phyloP scores from a whole-genome alignment of 345 rosid genomes.

The Turritis glabra region DNA sequence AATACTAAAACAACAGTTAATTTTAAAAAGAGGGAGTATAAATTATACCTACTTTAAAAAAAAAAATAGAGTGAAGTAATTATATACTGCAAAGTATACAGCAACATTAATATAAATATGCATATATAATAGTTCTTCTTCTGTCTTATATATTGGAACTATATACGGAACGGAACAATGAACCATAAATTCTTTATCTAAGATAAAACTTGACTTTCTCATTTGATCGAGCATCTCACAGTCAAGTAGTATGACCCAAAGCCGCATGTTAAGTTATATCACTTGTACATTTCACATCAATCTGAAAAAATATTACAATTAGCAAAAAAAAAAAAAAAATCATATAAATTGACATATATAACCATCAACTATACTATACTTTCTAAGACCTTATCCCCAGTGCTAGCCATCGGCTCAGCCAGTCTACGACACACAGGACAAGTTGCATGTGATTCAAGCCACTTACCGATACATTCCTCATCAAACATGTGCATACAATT shows the following conservation, averaged over 20 bases:
- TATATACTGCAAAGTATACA: no score
- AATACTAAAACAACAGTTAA: no score
- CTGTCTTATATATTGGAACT: no score
- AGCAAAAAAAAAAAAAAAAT: constrained; percentile 6
- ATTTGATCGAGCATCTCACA: neutral
- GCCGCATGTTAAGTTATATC: neutral
- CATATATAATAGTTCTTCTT: no score
- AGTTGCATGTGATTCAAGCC: constrained; percentile 38
- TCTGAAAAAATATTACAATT: constrained; percentile 8
- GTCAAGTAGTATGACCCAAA: neutral
- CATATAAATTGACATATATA: neutral
- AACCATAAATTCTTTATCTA: neutral
- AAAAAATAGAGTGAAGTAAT: no score
- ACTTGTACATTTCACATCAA: constrained; percentile 12
- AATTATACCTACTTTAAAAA: no score
- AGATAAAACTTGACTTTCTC: neutral
- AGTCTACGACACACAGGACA: constrained; percentile 39
- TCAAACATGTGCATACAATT: constrained; percentile 43
- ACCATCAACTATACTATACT: constrained; percentile 20
- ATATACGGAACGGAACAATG: neutral
- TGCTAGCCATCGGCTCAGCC: constrained; percentile 27
- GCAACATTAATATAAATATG: no score
- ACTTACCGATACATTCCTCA: constrained; percentile 37
- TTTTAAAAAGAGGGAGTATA: no score
- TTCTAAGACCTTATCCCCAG: constrained; percentile 24